These are phyloP conservation scores for Fusarium verrucosum DNA, from an alignment of 2,329 filamentous ascomycete genomes.

Conservation along the genomic window DNA sequence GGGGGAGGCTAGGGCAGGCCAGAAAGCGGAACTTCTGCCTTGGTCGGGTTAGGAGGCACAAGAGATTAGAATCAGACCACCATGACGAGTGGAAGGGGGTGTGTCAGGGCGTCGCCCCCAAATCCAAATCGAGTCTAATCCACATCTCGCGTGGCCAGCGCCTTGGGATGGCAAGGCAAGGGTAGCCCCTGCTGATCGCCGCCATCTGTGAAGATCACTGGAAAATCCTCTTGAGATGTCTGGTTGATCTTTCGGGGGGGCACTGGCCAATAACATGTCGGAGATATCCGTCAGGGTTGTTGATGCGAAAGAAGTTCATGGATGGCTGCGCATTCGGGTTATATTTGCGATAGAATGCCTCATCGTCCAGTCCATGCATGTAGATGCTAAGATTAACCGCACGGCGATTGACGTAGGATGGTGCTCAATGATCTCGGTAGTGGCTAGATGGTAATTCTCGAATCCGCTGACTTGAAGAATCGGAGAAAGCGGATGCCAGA, in stretches of 20 bases:
- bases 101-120: conserved; percentile 2
- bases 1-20: conserved; percentile 16
- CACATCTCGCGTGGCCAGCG: conserved; percentile 47
- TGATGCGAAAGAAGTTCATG: conserved; percentile 29
- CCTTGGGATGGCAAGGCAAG: conserved; percentile 35
- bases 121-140: conserved; percentile 45
- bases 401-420: background rate
- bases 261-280: conserved; percentile 30
- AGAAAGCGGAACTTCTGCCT: conserved; percentile 35
- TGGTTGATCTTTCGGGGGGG: conserved; percentile 28
- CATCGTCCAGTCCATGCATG: background rate
- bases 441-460: conserved; percentile 7
- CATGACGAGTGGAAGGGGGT: conserved; percentile 37
- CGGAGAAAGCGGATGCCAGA: conserved; percentile 3
- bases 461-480: conserved; percentile 4
- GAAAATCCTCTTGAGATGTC: conserved; percentile 42
- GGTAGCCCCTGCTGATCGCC: conserved; percentile 45
- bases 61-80: conserved; percentile 46
- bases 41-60: conserved; percentile 29
- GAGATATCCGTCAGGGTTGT: conserved; percentile 37
- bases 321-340: conserved; percentile 4
- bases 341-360: conserved; percentile 10
- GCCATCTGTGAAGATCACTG: conserved; percentile 44
- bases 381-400: background rate
- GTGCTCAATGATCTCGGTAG: conserved; percentile 15